phyloP scores from a whole-genome alignment of 768 basidiomycete genomes.

The Trametes punicea region DNA sequence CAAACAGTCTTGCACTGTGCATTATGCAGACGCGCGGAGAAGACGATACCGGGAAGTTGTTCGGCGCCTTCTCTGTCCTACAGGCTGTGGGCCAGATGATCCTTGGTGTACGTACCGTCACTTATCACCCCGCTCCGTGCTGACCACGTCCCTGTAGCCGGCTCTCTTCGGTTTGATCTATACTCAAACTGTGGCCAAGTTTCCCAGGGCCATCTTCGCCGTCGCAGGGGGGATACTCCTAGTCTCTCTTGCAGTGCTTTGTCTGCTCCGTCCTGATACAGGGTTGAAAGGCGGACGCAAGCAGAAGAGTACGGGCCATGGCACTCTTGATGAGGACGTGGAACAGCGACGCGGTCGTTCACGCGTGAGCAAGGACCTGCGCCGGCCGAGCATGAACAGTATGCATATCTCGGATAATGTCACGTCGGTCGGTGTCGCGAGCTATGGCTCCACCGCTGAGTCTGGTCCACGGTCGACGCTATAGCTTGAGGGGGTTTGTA shows the following conservation, averaged over 20 bases:
- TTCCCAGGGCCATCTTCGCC: slow-evolving; percentile 67
- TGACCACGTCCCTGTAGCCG: slow-evolving; percentile 43
- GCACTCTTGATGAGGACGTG: slow-evolving; percentile 24
- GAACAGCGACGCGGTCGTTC: slow-evolving; percentile 29
- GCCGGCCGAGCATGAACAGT: slow-evolving; percentile 10
- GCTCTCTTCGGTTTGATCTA: slow-evolving; percentile 67
- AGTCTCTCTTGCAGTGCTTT: slow-evolving; percentile 45
- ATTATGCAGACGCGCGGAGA: slow-evolving; percentile 47
- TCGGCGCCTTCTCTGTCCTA: slow-evolving; percentile 69
- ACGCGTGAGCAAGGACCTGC: slow-evolving; percentile 38
- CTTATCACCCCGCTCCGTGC: neutral
- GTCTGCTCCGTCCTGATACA: slow-evolving; percentile 37
- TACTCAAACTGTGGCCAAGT: slow-evolving; percentile 56
- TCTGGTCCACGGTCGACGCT: neutral
- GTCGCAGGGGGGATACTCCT: slow-evolving; percentile 55
- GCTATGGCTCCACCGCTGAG: slow-evolving; percentile 2
- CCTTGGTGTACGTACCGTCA: slow-evolving; percentile 36
- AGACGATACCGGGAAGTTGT: slow-evolving; percentile 49
- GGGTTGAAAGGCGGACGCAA: slow-evolving; percentile 20
- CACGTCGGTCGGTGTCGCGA: neutral
- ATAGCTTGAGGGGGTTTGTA: too few relatives aligned
- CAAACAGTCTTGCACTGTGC: slow-evolving; percentile 72
- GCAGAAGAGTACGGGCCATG: slow-evolving; percentile 10
- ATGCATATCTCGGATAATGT: neutral
- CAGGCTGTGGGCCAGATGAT: slow-evolving; percentile 66